A percentile compares a stretch with the other conserved stretches of the same genome.
Evolutionary conservation across 192 early-diverging fungal species (phyloP).

Genomic region (Phlyctochytrium bullatum): DNA sequence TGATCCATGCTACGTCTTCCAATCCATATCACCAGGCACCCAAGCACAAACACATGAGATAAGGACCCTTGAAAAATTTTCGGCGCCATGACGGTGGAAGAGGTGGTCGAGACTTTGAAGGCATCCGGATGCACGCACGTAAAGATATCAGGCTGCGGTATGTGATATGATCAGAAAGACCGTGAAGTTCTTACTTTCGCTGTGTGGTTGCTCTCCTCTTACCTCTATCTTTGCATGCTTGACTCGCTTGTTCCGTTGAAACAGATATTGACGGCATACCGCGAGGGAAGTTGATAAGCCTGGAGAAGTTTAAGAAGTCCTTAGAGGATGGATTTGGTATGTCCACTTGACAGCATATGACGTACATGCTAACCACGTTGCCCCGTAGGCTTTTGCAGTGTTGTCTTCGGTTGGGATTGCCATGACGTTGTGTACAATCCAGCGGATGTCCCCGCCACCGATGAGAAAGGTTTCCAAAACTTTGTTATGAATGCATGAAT

Average conservation of each 20-base stretch:
- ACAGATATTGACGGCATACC: constrained; percentile 26
- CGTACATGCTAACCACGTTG: not conserved
- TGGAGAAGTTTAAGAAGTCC: constrained; percentile 63
- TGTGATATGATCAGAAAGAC: not conserved
- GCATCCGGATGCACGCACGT: constrained; percentile 15
- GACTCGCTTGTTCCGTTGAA: not conserved
- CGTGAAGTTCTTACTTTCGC: not conserved
- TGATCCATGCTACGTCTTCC: too few species aligned
- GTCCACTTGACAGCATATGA: constrained; percentile 1
- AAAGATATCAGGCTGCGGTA: constrained; percentile 21
- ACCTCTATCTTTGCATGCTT: not conserved
- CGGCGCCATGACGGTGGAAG: too few species aligned
- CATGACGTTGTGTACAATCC: constrained; percentile 65
- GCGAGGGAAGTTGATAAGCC: constrained; percentile 65
- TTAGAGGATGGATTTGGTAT: constrained; percentile 68
- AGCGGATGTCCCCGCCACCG: constrained; percentile 29
- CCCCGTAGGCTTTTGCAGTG: constrained; percentile 66
- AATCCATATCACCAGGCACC: too few species aligned
- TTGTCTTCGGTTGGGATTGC: constrained; percentile 80
- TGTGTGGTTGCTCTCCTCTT: too few species aligned
- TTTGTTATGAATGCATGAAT: too few species aligned
- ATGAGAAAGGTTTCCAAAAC: too few species aligned
- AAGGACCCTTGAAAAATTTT: too few species aligned
- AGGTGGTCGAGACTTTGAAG: too few species aligned
- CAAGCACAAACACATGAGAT: too few species aligned